Base-by-base conservation (phyloP, 108 stramenopile species). In the Nannochloropsis gaditana region DNA sequence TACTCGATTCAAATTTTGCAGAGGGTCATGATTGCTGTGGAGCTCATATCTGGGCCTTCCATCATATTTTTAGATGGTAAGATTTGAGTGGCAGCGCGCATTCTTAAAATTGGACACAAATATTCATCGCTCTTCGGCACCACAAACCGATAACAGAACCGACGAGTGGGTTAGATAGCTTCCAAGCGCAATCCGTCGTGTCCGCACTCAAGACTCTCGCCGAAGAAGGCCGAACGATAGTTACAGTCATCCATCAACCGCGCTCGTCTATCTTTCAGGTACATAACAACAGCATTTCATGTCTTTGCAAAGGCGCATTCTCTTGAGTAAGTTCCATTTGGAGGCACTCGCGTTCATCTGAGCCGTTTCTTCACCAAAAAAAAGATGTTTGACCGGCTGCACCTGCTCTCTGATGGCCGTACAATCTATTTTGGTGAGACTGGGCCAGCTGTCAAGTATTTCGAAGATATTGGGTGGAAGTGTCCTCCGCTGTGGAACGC, bases 151-250 rank as follows among this genome's bases (percentile, higher is more conserved):
- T 73, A 73, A 31, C 59, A 73, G 83, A 84, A 44, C 45, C 73
- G 83, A 84, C 83, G 21, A 42, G 41, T 84, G 83, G 83, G 11
- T 42, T 84, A 21, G 83, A 84, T 44, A 84, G 83, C 44, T 84
- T 79, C 44, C 45, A 47, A 41, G 45, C 83, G 21, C 83, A 42
- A 11, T 42, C 21, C 21, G 59, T 84, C 3, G 45, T 47, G 45
- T 21, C 21, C 21, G 21, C 43, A 5, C 43, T 84, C 21, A 84
- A 44, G 21, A 44, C 59, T 21, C 83, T 84, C 5, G 45, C 83
- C 11, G 83, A 4, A 11, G 43, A 21, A 42, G 83, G 73, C 59
- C 45, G 83, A 41, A 84, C 43, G 21, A 42, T 84, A 19, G 73
- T 84, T 21, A 42, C 59, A 11, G 73, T 79, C 41, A 84, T 84